These are phyloP conservation scores for Diplodia scrobiculata DNA, from an alignment of 2,329 filamentous ascomycete genomes.

Conservation along the genomic window DNA sequence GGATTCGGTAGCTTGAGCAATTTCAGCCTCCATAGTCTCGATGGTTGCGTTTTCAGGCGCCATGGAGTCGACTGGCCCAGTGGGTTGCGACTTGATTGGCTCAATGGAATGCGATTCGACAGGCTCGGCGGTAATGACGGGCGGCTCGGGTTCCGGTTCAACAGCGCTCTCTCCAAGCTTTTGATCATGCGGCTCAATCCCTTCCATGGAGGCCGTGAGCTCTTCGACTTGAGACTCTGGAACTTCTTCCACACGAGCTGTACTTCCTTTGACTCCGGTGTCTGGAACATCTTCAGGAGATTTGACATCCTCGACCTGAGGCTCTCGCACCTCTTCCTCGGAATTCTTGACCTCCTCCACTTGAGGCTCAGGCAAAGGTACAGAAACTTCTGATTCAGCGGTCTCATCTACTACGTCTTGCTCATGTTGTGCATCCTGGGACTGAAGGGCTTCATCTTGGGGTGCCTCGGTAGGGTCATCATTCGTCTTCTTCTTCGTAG, in stretches of 20 bases:
- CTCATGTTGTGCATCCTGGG: background rate
- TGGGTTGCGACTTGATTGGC: background rate
- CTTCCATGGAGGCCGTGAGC: background rate
- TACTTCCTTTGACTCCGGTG: background rate
- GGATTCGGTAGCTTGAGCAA: background rate
- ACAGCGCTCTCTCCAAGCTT: background rate
- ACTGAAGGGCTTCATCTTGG: background rate
- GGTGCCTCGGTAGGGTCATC: background rate
- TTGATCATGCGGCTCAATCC: background rate
- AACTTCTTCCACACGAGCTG: background rate
- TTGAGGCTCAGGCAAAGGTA: background rate
- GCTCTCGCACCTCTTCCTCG: background rate
- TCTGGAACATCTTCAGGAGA: background rate
- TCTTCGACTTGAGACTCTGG: background rate
- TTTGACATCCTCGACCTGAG: background rate
- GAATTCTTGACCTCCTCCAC: background rate
- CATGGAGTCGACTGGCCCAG: background rate
- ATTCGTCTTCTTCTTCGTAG: background rate
- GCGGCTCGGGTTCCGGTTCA: background rate
- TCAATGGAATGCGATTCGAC: background rate
- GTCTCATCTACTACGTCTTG: background rate
- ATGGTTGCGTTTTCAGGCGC: background rate
- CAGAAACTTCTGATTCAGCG: background rate
- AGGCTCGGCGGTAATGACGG: background rate
- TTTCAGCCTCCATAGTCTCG: background rate